phyloP scores from a whole-genome alignment of 805 yeast genomes.

The Candida ovalis region DNA sequence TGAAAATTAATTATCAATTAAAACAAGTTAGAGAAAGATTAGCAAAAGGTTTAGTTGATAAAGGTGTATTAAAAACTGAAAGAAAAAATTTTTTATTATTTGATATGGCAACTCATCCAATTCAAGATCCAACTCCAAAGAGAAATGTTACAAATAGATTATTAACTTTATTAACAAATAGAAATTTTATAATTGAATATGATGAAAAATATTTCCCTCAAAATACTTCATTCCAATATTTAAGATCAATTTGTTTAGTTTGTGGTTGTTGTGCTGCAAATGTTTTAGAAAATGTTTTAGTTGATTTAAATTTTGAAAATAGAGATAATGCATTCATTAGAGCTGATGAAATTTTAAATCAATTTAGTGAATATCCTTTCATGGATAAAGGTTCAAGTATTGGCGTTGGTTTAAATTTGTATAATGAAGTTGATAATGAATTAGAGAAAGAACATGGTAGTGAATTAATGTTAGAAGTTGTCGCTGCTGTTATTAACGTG shows the following conservation, averaged over 20 bases:
- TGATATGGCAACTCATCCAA: slow-evolving; percentile 99
- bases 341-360: slow-evolving; percentile 86
- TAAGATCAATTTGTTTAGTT: slow-evolving; percentile 78
- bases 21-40: slow-evolving; percentile 96
- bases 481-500: slow-evolving; percentile 89
- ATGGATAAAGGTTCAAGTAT: slow-evolving; percentile 48
- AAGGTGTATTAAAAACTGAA: slow-evolving; percentile 94
- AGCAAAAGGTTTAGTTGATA: slow-evolving; percentile 95
- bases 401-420: slow-evolving; percentile 71
- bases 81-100: slow-evolving; percentile 89
- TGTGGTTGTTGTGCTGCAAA: slow-evolving; percentile 94
- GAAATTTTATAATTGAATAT: slow-evolving; percentile 57
- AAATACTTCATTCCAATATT: slow-evolving; percentile 58
- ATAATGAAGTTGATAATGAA: slow-evolving; percentile 45
- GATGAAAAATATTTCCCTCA: slow-evolving; percentile 66
- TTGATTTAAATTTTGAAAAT: slow-evolving; percentile 73
- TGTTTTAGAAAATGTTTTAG: slow-evolving; percentile 85
- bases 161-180: slow-evolving; percentile 61
- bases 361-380: slow-evolving; percentile 85
- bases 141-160: slow-evolving; percentile 75
- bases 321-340: slow-evolving; percentile 90
- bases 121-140: slow-evolving; percentile 81
- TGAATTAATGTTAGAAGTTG: slow-evolving; percentile 76
- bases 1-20: slow-evolving; percentile 91
- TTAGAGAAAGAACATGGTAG: slow-evolving; percentile 43